Base-by-base conservation (phyloP, 371 early-diverging fungal genomes). In the Gilbertella persicaria region DNA sequence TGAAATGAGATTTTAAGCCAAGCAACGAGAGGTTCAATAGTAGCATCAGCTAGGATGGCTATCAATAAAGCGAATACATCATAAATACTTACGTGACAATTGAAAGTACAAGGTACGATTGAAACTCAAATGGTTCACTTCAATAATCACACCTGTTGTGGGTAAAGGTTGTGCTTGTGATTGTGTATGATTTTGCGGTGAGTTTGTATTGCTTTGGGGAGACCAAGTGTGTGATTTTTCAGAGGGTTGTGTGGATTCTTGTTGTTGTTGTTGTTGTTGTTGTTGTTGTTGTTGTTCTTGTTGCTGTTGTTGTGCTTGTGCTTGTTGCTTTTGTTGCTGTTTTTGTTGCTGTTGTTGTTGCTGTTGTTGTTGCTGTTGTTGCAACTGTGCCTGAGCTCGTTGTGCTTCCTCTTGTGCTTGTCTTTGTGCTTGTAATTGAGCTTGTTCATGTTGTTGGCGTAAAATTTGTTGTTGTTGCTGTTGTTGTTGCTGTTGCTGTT, bases 21-120 rank as follows among this genome's bases (percentile, higher is more conserved):
- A 25, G 69, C 67, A 26, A 78, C 52, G 48, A 78, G 52, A 5
- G 78, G 78, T n/a, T 78, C 78, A 53, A 78, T 78, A 4, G 78
- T 78, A 2, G 75, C 78, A 53, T 78, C 75, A 23, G 67, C 78
- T 78, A 55, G 1, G 20, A n/a, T n/a, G n/a, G n/a, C n/a, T n/a
- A n/a, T n/a, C n/a, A n/a, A n/a, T n/a, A 20, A 21, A 37, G 21
- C 8, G 12, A 12, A 17, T 26, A 17, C 39, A 16, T 45, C 13
- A 6, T 16, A 2, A 40, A 14, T 35, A 64, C 65, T 67, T 67
- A 73, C 78, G 59, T 42, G 78, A 45, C 24, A 78, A 54, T 52
- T 74, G 74, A 47, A 78, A 78, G 44, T 70, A 78, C 17, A 74
- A 61, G 1, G 66, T 65, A 21, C 78, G 64, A 25, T 61, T 73